Percentiles rank a stretch among this genome's conserved stretches.
Evolutionary conservation across 1,284 basidiomycete species (phyloP).

Genomic region (Coniophora puteana): DNA sequence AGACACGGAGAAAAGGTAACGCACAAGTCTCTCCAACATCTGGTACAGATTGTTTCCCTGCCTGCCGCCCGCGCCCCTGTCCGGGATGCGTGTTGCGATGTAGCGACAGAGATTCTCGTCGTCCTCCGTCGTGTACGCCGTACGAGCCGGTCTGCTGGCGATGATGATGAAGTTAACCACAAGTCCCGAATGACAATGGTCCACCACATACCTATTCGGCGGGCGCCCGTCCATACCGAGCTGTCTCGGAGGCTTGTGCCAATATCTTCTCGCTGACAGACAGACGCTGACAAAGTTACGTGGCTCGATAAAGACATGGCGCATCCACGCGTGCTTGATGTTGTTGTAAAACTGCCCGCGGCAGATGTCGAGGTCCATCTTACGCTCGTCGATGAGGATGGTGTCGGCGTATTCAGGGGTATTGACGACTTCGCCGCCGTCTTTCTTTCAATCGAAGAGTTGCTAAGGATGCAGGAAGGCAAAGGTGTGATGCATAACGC

Average conservation of each 20-base stretch:
- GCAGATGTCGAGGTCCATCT: conserved; percentile 18
- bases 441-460: conserved; percentile 9
- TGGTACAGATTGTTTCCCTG: conserved; percentile 40
- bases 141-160: conserved; percentile 13
- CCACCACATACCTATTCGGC: conserved; percentile 7
- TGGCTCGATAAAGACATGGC: conserved; percentile 16
- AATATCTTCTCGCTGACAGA: conserved; percentile 12
- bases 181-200: background rate
- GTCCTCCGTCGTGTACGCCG: conserved; percentile 21
- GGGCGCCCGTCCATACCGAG: conserved; percentile 13
- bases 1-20: conserved; percentile 2
- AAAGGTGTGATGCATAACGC: background rate
- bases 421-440: conserved; percentile 17
- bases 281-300: conserved; percentile 22
- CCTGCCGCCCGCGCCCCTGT: conserved; percentile 27
- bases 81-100: conserved; percentile 21
- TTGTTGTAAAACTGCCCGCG: conserved; percentile 23
- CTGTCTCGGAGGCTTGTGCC: conserved; percentile 7
- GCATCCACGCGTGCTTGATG: conserved; percentile 10
- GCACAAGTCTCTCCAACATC: conserved; percentile 35
- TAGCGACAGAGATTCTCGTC: conserved; percentile 21
- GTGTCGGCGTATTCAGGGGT: conserved; percentile 21
- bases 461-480: background rate
- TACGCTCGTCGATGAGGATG: conserved; percentile 24
- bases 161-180: background rate